Evolutionary conservation across 1,139 yeast species (phyloP), one percentile per base, ranked within the genome.

Genomic region (Wickerhamiella infanticola): DNA sequence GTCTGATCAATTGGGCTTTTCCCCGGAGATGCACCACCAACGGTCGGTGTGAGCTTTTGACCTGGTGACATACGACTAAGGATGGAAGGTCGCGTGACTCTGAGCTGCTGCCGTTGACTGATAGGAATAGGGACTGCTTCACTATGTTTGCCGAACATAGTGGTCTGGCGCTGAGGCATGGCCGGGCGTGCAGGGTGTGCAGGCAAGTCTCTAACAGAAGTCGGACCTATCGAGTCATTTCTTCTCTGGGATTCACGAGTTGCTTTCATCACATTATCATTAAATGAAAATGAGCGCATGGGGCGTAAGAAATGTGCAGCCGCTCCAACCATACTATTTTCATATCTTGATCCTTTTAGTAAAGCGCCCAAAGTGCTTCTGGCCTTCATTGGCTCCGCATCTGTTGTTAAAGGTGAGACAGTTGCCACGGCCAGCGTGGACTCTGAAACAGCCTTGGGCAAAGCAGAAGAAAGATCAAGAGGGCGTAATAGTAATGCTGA

Each of bases 401-500:
- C 25, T 6, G 35, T 24, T 5, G 40, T 24, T 8, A 8, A 29
- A 31, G 29, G 13, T 7, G 24, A n/a, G 23, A 23, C 40, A 5
- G 25, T 26, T 11, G 33, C 40, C 6, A 38, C 18, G 11, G 40
- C 40, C 4, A 31, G 26, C 6, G 41, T 29, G 7, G 35, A 29
- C 1, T 9, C 24, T 4, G 41, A 39, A 4, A 39, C 41, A 7
- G 41, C 41, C n/a, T 35, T 27, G 5, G 29, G 24, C 25, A 25
- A 35, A 4, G 24, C 25, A 3, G 26, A 4, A 26, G 27, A 25
- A 6, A 23, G 18, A 7, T 39, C 41, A 18, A 24, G 13, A 1
- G 41, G 41, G 13, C 36, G 24, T 24, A 39, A 18, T 6, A 39
- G 42, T 2, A 48, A 46, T 13, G 50, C 37, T 1, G 59, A 52